phyloP scores from a whole-genome alignment of 768 basidiomycete species.

The Postia placenta region DNA sequence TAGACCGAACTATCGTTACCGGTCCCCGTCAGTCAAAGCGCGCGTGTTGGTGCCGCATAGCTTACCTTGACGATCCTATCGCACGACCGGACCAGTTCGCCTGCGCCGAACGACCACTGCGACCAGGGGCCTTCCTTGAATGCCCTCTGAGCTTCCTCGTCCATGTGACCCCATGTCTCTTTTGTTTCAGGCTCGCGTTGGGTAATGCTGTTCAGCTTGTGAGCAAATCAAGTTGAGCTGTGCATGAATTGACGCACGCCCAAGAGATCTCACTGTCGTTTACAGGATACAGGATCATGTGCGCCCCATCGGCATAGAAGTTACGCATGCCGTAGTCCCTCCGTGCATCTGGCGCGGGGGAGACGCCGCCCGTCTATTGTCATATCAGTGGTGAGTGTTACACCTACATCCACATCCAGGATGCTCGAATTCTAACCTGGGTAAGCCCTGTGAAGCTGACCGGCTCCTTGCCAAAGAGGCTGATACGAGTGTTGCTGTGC shows the following conservation, averaged over 20 bases:
- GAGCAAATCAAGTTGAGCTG: neutral
- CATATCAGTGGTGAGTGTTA: neutral
- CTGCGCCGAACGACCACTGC: conserved; percentile 21
- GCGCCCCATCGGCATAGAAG: conserved; percentile 30
- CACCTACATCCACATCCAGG: no score
- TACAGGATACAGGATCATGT: conserved; percentile 32
- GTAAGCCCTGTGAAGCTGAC: conserved; percentile 33
- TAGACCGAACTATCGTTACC: conserved; percentile 33
- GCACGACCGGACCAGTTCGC: conserved; percentile 20
- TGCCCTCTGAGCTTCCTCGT: conserved; percentile 18
- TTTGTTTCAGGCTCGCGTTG: conserved; percentile 31
- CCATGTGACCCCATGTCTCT: conserved; percentile 37
- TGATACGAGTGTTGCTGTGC: conserved; percentile 33
- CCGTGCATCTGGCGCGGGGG: conserved; percentile 18
- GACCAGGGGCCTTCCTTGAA: conserved; percentile 18
- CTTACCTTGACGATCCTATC: conserved; percentile 25
- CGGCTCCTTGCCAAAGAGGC: conserved; percentile 31
- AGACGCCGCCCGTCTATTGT: conserved; percentile 30
- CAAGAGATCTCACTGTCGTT: conserved; percentile 26
- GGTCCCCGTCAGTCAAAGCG: neutral
- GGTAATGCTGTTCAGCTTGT: conserved; percentile 23
- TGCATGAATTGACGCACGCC: conserved; percentile 26
- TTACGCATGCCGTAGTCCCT: conserved; percentile 23
- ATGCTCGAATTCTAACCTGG: conserved; percentile 25
- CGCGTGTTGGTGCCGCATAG: no score